Base-by-base conservation (phyloP, 164 flowering plant species). In the Stephania yunnanensis region DNA sequence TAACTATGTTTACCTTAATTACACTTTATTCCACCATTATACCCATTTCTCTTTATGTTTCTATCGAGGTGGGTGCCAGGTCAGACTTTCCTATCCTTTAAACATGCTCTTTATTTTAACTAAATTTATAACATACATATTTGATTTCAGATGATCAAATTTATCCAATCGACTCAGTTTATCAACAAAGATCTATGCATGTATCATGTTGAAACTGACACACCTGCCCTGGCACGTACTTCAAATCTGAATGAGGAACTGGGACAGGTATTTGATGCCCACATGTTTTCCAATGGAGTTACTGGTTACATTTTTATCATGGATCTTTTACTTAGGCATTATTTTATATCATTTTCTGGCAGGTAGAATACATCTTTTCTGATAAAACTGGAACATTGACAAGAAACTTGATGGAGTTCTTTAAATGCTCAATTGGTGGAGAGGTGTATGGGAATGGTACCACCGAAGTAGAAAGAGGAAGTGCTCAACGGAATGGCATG, bases 241-340 rank as follows among this genome's bases (percentile, higher is more conserved):
- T 95, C 99, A 70, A 95, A 95, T 84, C 83, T 95, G 78, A 95
- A 95, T 76, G 99, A 95, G 86, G 99, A 95, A 86, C 97, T 95
- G 81, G 99, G 99, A 68, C 98, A 93, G 98, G 99, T 95, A 81
- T 46, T 46, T 19, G 31, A 53, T 31, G 20, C 19, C 19, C 46
- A 22, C 78, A 58, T 72, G 68, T 74, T 29, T 0, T 68, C 53
- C 70, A 52, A 30, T 17, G 66, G 6, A 61, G 25, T 4, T 55
- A 30, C 42, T 61, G 17, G 20, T 50, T 45, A 29, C 45, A 17
- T 58, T 72, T 7, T 44, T 17, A 61, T 61, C 75, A 31, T 19
- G n/a, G 58, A 4, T 61, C 25, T 61, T 8, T 61, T 71, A 25
- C 0, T 30, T 10, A 58, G 63, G 20, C 53, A 30, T 72, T 30